Evolutionary conservation across 208 protist genomes (phyloP), one percentile per base, ranked within the genome.

Genomic region (Crithidia mellificae): DNA sequence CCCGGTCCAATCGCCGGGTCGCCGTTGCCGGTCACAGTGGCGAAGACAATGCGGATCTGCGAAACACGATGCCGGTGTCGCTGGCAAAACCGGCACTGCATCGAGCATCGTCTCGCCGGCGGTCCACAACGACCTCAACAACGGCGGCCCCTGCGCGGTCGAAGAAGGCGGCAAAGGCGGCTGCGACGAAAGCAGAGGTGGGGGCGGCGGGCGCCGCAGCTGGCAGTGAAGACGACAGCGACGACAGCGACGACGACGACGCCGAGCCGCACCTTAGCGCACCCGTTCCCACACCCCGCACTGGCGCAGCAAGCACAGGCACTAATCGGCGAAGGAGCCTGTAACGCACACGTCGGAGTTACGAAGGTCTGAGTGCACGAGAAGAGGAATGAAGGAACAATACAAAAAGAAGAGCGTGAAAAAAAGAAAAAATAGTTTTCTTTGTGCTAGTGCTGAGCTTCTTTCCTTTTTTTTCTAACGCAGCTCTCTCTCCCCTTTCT

Each of bases 251-350:
- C 36, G 51, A 44, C 8, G 68, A 68, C 9, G 53, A 68, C 19
- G 39, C 51, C 0, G 53, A 68, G 53, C 53, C 51, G 36, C 69
- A 68, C 44, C 25, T 63, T 5, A 51, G 38, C 4, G 43, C 39
- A 22, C 68, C 68, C 2, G 32, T 56, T 20, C 68, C 68, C 9
- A 62, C 58, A 0, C 68, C 68, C 6, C 68, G 58, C 39, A 19
- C 51, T 19, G 15, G 14, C 19, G 22, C 62, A 32, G 27, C 47
- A 32, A 27, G 47, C 15, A 15, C 34, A 22, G 24, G 8, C 8
- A 44, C 34, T 8, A 63, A 34, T 38, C 41, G 56, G 14, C 56
- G 56, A 2, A 22, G n/a, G 41, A 63, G 56, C 25, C 3, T 63
- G 3, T 57, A 43, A 36, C 12, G 3, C n/a, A n/a, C n/a, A n/a